Conservation (phyloP, 192 early-diverging fungal genomes). For the Chytriomyces hyalinus region DNA sequence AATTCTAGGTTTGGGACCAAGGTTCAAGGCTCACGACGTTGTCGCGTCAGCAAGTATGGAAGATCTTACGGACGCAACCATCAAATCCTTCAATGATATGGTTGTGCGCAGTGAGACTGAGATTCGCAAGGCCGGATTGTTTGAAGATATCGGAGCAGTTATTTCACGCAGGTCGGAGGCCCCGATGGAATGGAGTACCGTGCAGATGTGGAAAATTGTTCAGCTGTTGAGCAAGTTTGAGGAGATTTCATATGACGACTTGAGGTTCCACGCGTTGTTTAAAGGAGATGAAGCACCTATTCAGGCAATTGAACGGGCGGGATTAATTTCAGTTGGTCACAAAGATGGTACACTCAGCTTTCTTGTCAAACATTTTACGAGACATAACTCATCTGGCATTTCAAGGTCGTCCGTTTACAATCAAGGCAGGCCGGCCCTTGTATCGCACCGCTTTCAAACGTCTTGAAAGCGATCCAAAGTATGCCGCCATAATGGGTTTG, state of each 20-base stretch:
- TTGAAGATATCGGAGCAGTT: constrained; percentile 52
- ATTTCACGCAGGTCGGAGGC: constrained; percentile 10
- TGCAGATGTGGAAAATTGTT: constrained; percentile 92
- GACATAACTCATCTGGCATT: neutral
- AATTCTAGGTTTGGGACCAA: neutral
- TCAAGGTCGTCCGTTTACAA: constrained; percentile 77
- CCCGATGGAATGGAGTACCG: constrained; percentile 75
- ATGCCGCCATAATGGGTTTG: constrained; percentile 80
- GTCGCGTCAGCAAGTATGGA: neutral
- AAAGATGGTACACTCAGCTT: constrained; percentile 60
- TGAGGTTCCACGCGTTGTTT: constrained; percentile 83
- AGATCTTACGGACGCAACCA: constrained; percentile 21
- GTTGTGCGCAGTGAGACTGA: constrained; percentile 79
- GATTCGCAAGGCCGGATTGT: constrained; percentile 86
- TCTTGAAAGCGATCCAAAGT: constrained; percentile 74
- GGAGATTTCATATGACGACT: constrained; percentile 80
- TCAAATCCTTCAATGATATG: constrained; percentile 84
- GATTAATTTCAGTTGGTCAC: constrained; percentile 81
- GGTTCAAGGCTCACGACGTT: neutral
- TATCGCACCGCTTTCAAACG: constrained; percentile 79
- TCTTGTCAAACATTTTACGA: constrained; percentile 9
- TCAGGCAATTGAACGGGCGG: constrained; percentile 85
- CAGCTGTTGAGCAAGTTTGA: constrained; percentile 67
- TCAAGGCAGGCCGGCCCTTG: constrained; percentile 84
- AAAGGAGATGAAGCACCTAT: constrained; percentile 82